Conservation (phyloP, 2,329 filamentous ascomycete genomes). For the Pyrenophora teres region DNA sequence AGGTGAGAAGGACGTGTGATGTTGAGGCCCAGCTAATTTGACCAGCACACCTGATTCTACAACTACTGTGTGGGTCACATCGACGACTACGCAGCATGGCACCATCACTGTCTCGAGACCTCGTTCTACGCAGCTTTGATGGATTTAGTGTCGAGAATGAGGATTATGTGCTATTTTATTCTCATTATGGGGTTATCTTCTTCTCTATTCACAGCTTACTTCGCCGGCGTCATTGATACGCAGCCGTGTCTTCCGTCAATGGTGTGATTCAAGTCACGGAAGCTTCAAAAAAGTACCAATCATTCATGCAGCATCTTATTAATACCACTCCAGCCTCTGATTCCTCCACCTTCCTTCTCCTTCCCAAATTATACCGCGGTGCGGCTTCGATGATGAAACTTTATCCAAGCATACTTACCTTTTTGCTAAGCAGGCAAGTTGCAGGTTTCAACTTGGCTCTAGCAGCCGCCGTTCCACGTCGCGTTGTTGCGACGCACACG, state of each 20-base stretch:
- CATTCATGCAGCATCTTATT: neutral
- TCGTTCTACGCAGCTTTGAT: neutral
- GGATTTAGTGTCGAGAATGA: neutral
- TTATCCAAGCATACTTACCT: neutral
- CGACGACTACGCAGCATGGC: slow-evolving; percentile 8
- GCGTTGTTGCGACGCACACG: neutral
- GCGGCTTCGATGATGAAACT: neutral
- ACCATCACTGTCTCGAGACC: slow-evolving; percentile 19
- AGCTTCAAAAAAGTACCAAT: neutral
- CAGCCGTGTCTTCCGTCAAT: neutral
- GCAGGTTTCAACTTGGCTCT: neutral
- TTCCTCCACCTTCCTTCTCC: neutral
- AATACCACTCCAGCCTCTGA: no score
- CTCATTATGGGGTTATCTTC: neutral
- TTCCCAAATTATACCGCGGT: neutral
- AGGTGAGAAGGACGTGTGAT: slow-evolving; percentile 9
- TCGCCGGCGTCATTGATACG: neutral
- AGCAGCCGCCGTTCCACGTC: neutral
- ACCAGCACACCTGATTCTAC: slow-evolving; percentile 19
- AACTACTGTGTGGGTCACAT: slow-evolving; percentile 18
- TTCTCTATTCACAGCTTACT: neutral
- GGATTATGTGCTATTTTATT: neutral
- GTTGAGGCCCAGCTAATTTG: slow-evolving; percentile 2
- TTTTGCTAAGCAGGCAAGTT: neutral
- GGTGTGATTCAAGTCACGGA: neutral